These are phyloP conservation scores for Pulveroboletus sp. DNA, from an alignment of 768 basidiomycete genomes.

Conservation along the genomic window DNA sequence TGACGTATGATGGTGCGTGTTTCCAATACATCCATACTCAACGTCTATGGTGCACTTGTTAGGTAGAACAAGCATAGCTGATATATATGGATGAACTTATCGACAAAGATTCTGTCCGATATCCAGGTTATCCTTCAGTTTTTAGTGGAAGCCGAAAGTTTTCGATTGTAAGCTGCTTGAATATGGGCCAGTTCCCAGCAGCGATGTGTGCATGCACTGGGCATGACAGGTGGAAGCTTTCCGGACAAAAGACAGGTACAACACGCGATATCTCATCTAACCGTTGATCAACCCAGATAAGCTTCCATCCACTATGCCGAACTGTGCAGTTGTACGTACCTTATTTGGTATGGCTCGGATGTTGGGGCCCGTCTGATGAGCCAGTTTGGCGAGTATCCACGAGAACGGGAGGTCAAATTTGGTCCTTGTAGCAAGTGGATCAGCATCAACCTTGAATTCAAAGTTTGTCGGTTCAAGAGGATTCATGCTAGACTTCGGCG, in stretches of 20 bases:
- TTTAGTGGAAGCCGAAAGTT: not conserved
- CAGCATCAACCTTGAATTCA: too few species aligned
- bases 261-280: not conserved
- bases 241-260: not conserved
- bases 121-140: not conserved
- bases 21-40: not conserved
- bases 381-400: slow-evolving; percentile 8
- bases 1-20: not conserved
- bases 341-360: not conserved
- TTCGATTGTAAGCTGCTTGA: not conserved
- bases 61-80: slow-evolving; percentile 1
- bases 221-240: not conserved
- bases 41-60: not conserved
- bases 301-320: not conserved
- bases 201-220: not conserved
- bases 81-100: slow-evolving; percentile 1
- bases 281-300: not conserved
- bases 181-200: not conserved
- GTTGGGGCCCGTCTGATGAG: not conserved
- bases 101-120: not conserved
- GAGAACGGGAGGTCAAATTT: not conserved
- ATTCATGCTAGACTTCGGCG: too few species aligned
- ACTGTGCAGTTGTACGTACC: not conserved
- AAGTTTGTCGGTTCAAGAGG: too few species aligned
- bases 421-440: not conserved